Evolutionary conservation across 768 basidiomycete species (phyloP), one percentile per base, ranked within the genome.

Genomic region (Tylopilus felleus): DNA sequence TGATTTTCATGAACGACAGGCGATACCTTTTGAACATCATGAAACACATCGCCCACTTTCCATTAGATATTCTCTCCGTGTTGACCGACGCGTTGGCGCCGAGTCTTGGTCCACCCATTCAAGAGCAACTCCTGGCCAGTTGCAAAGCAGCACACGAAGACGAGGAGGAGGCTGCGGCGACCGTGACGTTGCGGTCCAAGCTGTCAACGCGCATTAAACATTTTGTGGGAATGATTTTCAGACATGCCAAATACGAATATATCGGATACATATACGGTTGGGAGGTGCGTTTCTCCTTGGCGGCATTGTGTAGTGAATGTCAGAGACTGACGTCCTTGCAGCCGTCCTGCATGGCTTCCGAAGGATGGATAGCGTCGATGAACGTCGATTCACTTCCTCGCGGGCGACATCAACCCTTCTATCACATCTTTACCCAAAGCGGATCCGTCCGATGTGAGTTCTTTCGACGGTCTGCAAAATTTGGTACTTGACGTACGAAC

Each of bases 351-450:
- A 67, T 60, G 52, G 74, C 74, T 13, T 60, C 69, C 9, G 74
- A 76, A 43, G 67, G 60, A 23, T 81, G 79, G 80, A 78, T 77
- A 12, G 47, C 40, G 16, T 62, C 70, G 27, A 80, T 79, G 79
- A 60, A 63, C 22, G 71, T 81, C 1, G 69, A 76, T 53, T 53
- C 59, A 10, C 68, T 82, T 16, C 39, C 63, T 25, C 59, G 69
- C 21, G 79, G 80, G 19, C 65, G 73, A 22, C 56, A 75, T 41
- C 81, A 83, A 51, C 79, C 81, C 2, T 82, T 81, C 56, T 83
- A 83, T 57, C 64, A 68, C 28, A 62, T 73, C 33, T 54, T 75
- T 39, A 61, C 70, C 19, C 60, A 65, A 29, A 73, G 66, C 43
- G 75, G 74, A 13, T 64, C 73, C 1, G 52, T 62, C 38, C 62